Evolutionary conservation across 2,329 filamentous ascomycete species (phyloP), one percentile per base, ranked within the genome.

Genomic region (Microdochium paspali): DNA sequence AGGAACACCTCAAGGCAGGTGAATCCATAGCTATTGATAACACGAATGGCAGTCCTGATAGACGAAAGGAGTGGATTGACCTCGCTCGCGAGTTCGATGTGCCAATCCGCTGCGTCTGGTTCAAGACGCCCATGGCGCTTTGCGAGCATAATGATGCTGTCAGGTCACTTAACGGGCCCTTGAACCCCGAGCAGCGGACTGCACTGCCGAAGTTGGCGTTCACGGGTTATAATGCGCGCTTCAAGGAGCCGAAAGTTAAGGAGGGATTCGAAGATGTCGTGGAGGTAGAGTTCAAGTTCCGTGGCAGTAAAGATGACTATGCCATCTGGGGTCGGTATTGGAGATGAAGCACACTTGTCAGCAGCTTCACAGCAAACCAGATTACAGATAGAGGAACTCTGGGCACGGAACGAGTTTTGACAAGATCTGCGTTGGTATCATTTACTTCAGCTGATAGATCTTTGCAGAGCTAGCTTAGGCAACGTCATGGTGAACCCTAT

Each of bases 121-220:
- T 98, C 69, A 85, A 83, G 46, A 85, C 89, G 12, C 73, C 82
- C 1, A 65, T 81, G 24, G 74, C 77, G 40, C 62, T 95, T 9
- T 82, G 79, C 55, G 82, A 90, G 62, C 93, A 98, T 68, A 98
- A 98, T 61, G 87, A 95, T 60, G 80, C 79, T 1, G 87, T 95
- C 44, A 79, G 93, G 50, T 80, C 89, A 2, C 70, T 90, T 58
- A 83, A 82, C 56, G 39, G 53, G 21, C 57, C 84, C 72, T 74
- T 90, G 67, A 97, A 97, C 59, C 91, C 90, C 1, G 91, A 97
- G 64, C 77, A 80, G 23, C 78, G 93, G 52, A 69, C 74, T 1
- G 74, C 80, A 1, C 73, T 98, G 4, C 90, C 91, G 0, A 79
- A 78, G 42, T 72, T 93, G 52, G 91, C 93, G 0, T 97, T 96